A percentile compares a stretch with the other conserved stretches of the same genome.
Evolutionary conservation across 2,329 filamentous ascomycete species (phyloP).

Genomic region (Aureobasidium sp.): DNA sequence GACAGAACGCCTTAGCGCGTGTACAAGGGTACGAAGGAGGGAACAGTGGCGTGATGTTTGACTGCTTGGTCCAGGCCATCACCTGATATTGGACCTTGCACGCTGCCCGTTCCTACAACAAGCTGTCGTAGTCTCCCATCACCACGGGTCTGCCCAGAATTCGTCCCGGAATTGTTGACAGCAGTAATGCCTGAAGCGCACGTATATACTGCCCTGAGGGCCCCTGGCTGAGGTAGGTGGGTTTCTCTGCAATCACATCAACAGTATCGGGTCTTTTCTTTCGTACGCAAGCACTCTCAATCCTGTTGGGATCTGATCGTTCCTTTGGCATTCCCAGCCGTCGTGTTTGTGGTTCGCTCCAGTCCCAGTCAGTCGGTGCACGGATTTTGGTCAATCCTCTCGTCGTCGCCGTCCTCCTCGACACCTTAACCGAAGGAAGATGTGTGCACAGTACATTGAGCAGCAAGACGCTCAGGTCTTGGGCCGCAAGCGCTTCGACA

Average conservation of each 20-base stretch:
- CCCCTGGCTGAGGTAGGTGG: constrained; percentile 16
- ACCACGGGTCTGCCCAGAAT: constrained; percentile 15
- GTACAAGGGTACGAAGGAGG: constrained; percentile 9
- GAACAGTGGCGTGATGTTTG: constrained; percentile 21
- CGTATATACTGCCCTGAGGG: constrained; percentile 15
- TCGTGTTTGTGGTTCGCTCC: constrained; percentile 11
- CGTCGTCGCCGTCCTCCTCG: background rate
- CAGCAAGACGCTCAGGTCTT: background rate
- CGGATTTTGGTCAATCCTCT: constrained; percentile 1
- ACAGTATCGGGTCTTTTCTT: constrained; percentile 12
- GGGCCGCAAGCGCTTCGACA: constrained; percentile 19
- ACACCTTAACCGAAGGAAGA: background rate
- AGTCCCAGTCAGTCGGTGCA: constrained; percentile 13
- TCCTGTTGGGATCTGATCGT: constrained; percentile 11
- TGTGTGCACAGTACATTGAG: constrained; percentile 16
- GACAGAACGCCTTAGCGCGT: constrained; percentile 12
- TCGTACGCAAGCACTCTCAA: constrained; percentile 10
- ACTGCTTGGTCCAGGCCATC: constrained; percentile 18
- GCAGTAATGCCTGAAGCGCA: constrained; percentile 2
- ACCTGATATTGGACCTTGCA: constrained; percentile 22
- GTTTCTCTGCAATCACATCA: constrained; percentile 7
- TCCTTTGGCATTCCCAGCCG: constrained; percentile 10
- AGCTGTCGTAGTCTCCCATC: constrained; percentile 19
- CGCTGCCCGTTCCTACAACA: constrained; percentile 21
- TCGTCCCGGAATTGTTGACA: constrained; percentile 9